Evolutionary conservation across 257 asterid species (phyloP).

Genomic region (Ilex aquifolium): DNA sequence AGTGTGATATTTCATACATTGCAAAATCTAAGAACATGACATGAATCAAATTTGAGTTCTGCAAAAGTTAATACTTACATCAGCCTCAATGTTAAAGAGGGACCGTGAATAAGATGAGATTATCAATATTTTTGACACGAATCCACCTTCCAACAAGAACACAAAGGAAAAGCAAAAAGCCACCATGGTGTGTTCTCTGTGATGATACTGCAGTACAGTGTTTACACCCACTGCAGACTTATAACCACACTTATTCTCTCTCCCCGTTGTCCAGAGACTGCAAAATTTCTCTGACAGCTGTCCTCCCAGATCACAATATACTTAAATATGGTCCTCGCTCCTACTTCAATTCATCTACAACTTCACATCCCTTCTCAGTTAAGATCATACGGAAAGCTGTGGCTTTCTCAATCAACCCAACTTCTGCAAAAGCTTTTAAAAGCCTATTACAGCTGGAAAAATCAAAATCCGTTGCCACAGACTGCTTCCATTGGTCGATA

Average conservation of each 20-base stretch:
- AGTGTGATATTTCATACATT: too few relatives aligned
- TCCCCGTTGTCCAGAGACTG: neutral
- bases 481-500: slow-evolving; percentile 78
- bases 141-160: too few relatives aligned
- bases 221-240: neutral
- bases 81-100: too few relatives aligned
- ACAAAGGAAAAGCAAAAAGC: too few relatives aligned
- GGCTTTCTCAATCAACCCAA: slow-evolving; percentile 49
- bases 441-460: slow-evolving; percentile 46
- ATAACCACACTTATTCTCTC: neutral
- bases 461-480: slow-evolving; percentile 52
- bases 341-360: slow-evolving; percentile 11
- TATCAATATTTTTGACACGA: too few relatives aligned
- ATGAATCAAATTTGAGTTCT: too few relatives aligned
- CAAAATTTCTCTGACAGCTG: neutral
- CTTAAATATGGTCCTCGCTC: neutral
- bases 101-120: too few relatives aligned
- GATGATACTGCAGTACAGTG: too few relatives aligned
- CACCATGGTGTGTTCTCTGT: too few relatives aligned
- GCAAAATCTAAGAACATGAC: too few relatives aligned
- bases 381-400: slow-evolving; percentile 34
- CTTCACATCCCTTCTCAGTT: slow-evolving; percentile 40
- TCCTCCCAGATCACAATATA: neutral
- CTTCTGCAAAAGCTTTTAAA: slow-evolving; percentile 41
- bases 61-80: too few relatives aligned